These are phyloP conservation scores for Cercospora berteroae DNA, from an alignment of 2,329 filamentous ascomycete genomes.

Conservation along the genomic window DNA sequence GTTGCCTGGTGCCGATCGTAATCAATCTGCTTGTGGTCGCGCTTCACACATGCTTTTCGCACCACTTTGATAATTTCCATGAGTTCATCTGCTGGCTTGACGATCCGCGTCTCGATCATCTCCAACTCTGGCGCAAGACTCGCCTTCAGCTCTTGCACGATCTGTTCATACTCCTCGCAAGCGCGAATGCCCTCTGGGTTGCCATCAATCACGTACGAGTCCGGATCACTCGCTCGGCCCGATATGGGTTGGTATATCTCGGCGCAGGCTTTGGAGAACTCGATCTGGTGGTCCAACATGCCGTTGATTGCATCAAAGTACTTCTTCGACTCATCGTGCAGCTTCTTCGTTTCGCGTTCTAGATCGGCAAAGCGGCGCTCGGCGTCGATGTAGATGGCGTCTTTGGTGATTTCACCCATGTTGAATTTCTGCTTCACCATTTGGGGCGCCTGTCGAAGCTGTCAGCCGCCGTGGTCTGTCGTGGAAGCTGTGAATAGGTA, in stretches of 20 bases:
- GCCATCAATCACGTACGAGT: conserved; percentile 74
- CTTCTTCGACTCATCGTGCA: conserved; percentile 95
- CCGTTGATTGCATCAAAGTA: conserved; percentile 98
- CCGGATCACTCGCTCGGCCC: conserved; percentile 88
- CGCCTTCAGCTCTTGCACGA: conserved; percentile 86
- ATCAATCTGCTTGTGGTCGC: conserved; percentile 96
- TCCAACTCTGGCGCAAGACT: conserved; percentile 89
- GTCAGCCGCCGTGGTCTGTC: conserved; percentile 22
- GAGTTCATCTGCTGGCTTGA: conserved; percentile 88
- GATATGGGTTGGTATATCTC: conserved; percentile 99
- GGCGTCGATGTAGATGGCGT: conserved; percentile 89
- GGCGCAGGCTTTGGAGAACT: conserved; percentile 92
- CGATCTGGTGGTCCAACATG: conserved; percentile 97
- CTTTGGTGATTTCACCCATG: conserved; percentile 91
- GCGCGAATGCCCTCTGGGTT: conserved; percentile 91
- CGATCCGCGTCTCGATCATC: conserved; percentile 91
- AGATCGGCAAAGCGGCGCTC: conserved; percentile 87
- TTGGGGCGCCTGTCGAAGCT: conserved; percentile 69
- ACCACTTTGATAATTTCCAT: conserved; percentile 94
- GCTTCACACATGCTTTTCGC: conserved; percentile 81
- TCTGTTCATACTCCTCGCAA: conserved; percentile 91
- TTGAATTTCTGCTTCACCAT: conserved; percentile 90
- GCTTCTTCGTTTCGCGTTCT: conserved; percentile 91
- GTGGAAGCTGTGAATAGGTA: conserved; percentile 6
- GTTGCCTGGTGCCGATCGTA: conserved; percentile 82